Percentiles rank a stretch among this genome's conserved stretches.
Conservation (phyloP, 148 eudicot species). For the Amaranthus palmeri region DNA sequence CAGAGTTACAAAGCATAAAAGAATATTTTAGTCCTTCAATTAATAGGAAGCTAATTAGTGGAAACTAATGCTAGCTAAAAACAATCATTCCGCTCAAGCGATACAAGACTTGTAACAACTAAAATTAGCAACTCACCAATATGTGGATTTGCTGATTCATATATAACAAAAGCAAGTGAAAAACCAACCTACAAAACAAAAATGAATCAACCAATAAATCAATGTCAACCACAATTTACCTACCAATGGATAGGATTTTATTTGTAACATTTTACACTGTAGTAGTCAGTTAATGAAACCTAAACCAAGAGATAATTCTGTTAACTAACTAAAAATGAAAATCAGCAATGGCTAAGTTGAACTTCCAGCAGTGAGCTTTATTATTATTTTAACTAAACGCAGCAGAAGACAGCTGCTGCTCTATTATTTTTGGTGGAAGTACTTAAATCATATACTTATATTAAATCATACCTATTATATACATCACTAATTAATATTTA, state of each 20-base stretch:
- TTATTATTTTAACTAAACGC: no score
- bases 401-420: no score
- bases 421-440: no score
- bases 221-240: background rate
- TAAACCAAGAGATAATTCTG: no score
- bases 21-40: background rate
- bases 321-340: no score
- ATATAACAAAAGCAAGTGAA: conserved; percentile 95
- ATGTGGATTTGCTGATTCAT: conserved; percentile 99
- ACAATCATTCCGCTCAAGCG: background rate
- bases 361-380: no score
- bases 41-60: background rate
- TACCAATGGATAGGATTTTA: background rate
- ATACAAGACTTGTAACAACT: background rate
- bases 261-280: no score
- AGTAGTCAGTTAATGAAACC: no score
- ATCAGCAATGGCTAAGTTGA: no score
- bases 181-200: conserved; percentile 66
- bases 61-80: background rate
- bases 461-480: no score
- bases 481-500: no score
- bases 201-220: background rate
- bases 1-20: conserved; percentile 12
- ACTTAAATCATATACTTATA: no score
- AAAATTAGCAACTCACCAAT: conserved; percentile 52